Percentiles rank a stretch among this genome's conserved stretches.
Evolutionary conservation across 371 early-diverging fungal species (phyloP).

Genomic region (Capniomyces stellatus): DNA sequence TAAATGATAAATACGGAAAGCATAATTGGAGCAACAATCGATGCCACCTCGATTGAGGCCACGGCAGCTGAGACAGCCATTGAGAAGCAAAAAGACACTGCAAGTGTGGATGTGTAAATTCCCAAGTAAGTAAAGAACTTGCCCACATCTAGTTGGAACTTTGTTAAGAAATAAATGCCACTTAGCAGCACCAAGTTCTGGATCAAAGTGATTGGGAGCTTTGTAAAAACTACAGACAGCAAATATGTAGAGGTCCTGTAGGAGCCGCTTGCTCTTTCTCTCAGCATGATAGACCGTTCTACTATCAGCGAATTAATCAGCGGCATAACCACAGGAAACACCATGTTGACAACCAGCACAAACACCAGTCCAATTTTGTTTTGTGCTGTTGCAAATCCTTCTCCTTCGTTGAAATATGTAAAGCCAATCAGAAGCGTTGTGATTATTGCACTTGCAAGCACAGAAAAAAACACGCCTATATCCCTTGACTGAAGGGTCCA

Average conservation of each 20-base stretch:
- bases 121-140: slow-evolving; percentile 19
- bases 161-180: slow-evolving; percentile 16
- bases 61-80: slow-evolving; percentile 17
- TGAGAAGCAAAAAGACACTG: slow-evolving; percentile 14
- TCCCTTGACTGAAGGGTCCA: slow-evolving; percentile 16
- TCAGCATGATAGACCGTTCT: slow-evolving; percentile 12
- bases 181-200: slow-evolving; percentile 7
- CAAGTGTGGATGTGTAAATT: slow-evolving; percentile 5
- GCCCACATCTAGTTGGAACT: slow-evolving; percentile 15
- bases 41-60: slow-evolving; percentile 15
- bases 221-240: slow-evolving; percentile 5
- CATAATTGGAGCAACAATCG: slow-evolving; percentile 24
- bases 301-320: slow-evolving; percentile 13
- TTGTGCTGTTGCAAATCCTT: slow-evolving; percentile 13
- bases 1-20: slow-evolving; percentile 25
- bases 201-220: slow-evolving; percentile 12
- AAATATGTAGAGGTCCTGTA: slow-evolving; percentile 21
- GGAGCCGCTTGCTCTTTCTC: slow-evolving; percentile 19
- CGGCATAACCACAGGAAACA: slow-evolving; percentile 18
- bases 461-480: slow-evolving; percentile 7
- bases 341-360: slow-evolving; percentile 8
- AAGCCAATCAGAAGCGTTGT: slow-evolving; percentile 15
- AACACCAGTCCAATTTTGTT: slow-evolving; percentile 21
- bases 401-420: slow-evolving; percentile 18
- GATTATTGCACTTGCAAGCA: slow-evolving; percentile 5